Conservation (phyloP, 306 rosid genomes). For the Malus sieversii region DNA sequence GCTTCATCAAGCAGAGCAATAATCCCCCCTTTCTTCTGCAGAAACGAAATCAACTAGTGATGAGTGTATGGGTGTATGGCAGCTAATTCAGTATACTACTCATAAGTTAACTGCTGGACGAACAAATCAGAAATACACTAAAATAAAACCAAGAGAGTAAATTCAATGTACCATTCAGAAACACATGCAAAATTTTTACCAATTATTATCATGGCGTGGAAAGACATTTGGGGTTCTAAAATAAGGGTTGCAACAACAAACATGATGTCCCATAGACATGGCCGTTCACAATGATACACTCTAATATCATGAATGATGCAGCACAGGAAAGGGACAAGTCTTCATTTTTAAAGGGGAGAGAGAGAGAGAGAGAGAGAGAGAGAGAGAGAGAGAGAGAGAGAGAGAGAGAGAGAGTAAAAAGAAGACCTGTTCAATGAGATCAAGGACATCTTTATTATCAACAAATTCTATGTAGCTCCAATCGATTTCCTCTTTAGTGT, state of each 20-base stretch:
- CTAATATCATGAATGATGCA: not conserved
- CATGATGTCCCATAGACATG: not conserved
- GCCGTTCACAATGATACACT: not conserved
- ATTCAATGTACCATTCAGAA: not conserved
- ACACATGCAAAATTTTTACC: not conserved
- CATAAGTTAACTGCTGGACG: slow-evolving; percentile 1
- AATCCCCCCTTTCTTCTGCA: slow-evolving; percentile 93
- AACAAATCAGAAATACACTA: slow-evolving; percentile 10
- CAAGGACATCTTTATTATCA: slow-evolving; percentile 83
- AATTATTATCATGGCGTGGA: not conserved
- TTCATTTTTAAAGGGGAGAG: not conserved
- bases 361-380: not conserved
- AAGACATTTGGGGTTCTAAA: not conserved
- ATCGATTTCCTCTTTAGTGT: slow-evolving; percentile 65
- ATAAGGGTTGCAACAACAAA: not conserved
- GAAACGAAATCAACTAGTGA: slow-evolving; percentile 12
- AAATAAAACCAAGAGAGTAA: slow-evolving; percentile 7
- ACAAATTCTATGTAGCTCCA: slow-evolving; percentile 92
- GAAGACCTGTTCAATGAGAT: slow-evolving; percentile 85
- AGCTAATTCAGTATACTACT: slow-evolving; percentile 12
- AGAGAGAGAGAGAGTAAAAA: slow-evolving; percentile 9
- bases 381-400: not conserved
- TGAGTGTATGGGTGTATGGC: not conserved
- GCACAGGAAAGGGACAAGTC: not conserved
- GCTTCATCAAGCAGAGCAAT: slow-evolving; percentile 91